Evolutionary conservation across 805 yeast genomes (phyloP).

Genomic region (Zygoascus tannicola): DNA sequence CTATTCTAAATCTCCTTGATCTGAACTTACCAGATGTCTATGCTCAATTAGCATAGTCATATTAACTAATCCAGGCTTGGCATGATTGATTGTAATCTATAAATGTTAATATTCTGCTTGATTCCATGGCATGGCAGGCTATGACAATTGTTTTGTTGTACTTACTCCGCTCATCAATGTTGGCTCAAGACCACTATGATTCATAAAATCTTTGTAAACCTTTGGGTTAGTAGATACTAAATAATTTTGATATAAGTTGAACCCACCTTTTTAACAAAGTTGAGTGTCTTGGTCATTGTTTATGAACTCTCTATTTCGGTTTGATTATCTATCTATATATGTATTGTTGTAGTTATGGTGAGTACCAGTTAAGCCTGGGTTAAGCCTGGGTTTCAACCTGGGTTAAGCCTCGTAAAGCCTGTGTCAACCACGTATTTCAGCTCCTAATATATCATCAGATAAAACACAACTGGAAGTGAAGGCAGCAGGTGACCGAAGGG

Average conservation of each 20-base stretch:
- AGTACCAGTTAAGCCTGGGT: too few species aligned
- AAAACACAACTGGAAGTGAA: too few species aligned
- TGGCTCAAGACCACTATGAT: conserved; percentile 26
- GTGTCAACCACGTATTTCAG: too few species aligned
- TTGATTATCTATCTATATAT: too few species aligned
- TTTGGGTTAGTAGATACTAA: conserved; percentile 2
- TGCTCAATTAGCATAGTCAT: conserved; percentile 27
- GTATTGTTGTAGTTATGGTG: too few species aligned
- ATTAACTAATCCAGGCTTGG: conserved; percentile 28
- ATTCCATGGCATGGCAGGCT: not conserved
- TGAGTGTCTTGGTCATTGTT: conserved; percentile 7
- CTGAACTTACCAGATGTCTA: conserved; percentile 26
- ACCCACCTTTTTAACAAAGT: conserved; percentile 5
- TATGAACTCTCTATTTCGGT: too few species aligned
- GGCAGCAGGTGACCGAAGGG: too few species aligned
- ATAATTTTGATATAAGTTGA: too few species aligned
- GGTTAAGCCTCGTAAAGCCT: too few species aligned
- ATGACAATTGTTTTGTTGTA: too few species aligned
- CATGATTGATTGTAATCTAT: conserved; percentile 24
- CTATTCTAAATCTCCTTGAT: not conserved
- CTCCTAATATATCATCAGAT: too few species aligned
- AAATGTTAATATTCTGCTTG: not conserved
- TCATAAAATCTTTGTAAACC: conserved; percentile 25
- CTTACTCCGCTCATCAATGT: conserved; percentile 21
- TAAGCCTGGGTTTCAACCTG: too few species aligned